A percentile compares a stretch with the other conserved stretches of the same genome.
Conservation (phyloP, 2,329 filamentous ascomycete species). For the Claviceps spartinae region DNA sequence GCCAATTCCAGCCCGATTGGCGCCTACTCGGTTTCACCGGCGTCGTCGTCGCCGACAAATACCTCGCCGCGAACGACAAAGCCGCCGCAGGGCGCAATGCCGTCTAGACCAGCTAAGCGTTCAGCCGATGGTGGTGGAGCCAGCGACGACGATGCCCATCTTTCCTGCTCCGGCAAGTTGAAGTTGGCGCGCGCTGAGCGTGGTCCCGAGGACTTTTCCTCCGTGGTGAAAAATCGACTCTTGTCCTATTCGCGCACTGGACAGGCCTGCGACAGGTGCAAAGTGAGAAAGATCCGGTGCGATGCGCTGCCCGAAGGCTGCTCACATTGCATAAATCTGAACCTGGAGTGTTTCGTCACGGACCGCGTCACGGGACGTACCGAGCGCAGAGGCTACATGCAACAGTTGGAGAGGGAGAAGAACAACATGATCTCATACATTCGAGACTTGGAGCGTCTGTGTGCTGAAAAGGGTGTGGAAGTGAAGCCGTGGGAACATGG, state of each 20-base stretch:
- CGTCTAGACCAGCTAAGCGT: conserved; percentile 19
- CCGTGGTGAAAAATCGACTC: conserved; percentile 40
- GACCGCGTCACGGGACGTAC: conserved; percentile 77
- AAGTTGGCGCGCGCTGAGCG: conserved; percentile 38
- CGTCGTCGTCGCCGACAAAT: conserved; percentile 6
- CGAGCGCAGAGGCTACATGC: conserved; percentile 63
- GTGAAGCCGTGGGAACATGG: conserved; percentile 35
- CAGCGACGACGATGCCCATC: conserved; percentile 18
- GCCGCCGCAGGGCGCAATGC: conserved; percentile 8
- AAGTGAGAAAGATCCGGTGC: conserved; percentile 81
- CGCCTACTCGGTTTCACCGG: conserved; percentile 4
- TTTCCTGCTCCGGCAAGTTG: conserved; percentile 20
- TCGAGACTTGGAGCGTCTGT: conserved; percentile 51
- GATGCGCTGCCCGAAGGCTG: conserved; percentile 70
- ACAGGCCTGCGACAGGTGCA: conserved; percentile 81
- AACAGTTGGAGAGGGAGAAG: conserved; percentile 62
- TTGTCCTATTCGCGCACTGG: conserved; percentile 52
- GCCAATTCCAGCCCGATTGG: conserved; percentile 7
- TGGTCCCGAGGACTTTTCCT: conserved; percentile 37
- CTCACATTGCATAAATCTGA: conserved; percentile 65
- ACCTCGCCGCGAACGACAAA: conserved; percentile 6
- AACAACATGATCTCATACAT: conserved; percentile 53
- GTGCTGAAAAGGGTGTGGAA: conserved; percentile 47
- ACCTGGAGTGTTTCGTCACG: conserved; percentile 68
- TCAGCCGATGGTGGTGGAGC: conserved; percentile 21